Base-by-base conservation (phyloP, 1,284 basidiomycete genomes). In the Sporisorium graminicola region DNA sequence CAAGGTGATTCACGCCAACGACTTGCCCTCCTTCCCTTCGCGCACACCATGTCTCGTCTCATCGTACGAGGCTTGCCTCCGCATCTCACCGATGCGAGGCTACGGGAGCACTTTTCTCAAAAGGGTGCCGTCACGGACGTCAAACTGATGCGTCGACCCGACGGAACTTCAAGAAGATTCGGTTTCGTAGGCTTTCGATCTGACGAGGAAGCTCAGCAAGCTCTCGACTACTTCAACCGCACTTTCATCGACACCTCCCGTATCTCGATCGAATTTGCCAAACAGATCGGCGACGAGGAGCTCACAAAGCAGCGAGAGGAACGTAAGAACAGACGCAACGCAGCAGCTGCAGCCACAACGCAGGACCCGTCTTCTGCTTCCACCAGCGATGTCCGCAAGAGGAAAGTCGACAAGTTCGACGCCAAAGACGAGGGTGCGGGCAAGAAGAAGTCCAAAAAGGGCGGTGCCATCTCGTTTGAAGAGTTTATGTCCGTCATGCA, bases 121-220 rank as follows among this genome's bases (percentile, higher is more conserved):
- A 82, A 78, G 44, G 76, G 85, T 37, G 81, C 85, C 37, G 89
- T 98, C 65, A 99, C 96, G 5, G 96, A 98, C 87, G 89, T 92
- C 58, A 93, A 93, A 86, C 89, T 98, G 60, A 91, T 95, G 9
- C 88, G 89, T 31, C 93, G 93, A 82, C 87, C 88, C 89, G 85
- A 94, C 82, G 94, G 94, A 1, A 92, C 91, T 1, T 92, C 92
- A 3, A 89, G 96, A 5, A 89, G 93, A 37, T 96, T 99, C 83
- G 96, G 92, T 0, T 99, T 98, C 84, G 89, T 98, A 8, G 96
- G 96, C 0, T 98, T 91, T 88, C 94, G 93, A 86, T 90, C 91
- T 0, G 89, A 92, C 40, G 88, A 89, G 13, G 93, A 98, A 76
- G 96, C 96, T 0, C 73, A 87, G 13, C 89, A 89, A 16, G 94